Percentiles rank a stretch among this genome's conserved stretches.
phyloP scores from a whole-genome alignment of 2,329 filamentous ascomycete species.

The Colletotrichum sp. region DNA sequence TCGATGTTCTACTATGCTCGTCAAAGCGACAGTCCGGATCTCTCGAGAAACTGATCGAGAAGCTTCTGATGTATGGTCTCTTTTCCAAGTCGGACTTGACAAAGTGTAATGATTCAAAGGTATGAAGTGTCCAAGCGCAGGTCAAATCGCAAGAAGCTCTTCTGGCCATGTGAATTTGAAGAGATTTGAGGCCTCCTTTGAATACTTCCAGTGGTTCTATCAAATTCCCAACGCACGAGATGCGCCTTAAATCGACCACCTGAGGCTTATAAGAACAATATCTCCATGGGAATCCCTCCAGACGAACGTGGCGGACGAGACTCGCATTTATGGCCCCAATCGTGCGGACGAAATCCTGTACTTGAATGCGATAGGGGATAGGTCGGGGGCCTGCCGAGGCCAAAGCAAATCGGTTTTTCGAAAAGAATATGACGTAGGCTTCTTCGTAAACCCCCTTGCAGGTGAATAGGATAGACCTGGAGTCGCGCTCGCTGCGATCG shows the following conservation, averaged over 20 bases:
- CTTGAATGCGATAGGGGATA: neutral
- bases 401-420: neutral
- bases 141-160: neutral
- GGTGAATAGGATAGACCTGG: neutral
- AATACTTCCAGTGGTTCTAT: neutral
- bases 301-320: neutral
- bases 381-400: neutral
- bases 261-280: neutral
- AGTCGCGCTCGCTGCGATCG: neutral
- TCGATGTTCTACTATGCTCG: neutral
- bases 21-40: neutral
- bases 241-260: accelerated
- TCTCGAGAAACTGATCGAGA: neutral
- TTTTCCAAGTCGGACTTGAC: neutral
- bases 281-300: neutral
- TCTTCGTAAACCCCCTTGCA: neutral
- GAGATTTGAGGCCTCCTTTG: neutral
- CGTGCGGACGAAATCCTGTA: neutral
- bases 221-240: neutral
- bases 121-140: neutral
- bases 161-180: neutral
- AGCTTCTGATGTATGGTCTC: neutral
- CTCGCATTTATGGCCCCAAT: neutral
- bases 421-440: neutral
- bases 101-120: neutral